Conservation (phyloP, 495 filamentous ascomycete species). For the Chaetomium tenue region DNA sequence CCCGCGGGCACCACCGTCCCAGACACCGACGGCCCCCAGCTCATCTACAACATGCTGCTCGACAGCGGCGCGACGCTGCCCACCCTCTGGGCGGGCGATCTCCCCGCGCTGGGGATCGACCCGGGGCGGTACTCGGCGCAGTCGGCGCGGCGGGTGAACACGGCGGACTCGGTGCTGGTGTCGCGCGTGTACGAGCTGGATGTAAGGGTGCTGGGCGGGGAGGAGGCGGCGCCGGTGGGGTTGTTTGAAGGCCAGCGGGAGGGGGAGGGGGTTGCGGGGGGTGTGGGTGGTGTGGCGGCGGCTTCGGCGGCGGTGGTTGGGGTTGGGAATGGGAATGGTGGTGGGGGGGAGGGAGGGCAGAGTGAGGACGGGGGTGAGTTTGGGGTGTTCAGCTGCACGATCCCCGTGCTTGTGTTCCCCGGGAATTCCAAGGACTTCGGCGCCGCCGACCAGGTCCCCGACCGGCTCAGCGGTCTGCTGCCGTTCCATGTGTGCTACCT, state of each 20-base stretch:
- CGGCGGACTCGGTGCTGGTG: constrained; percentile 22
- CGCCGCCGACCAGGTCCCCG: constrained; percentile 5
- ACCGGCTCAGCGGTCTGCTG: constrained; percentile 45
- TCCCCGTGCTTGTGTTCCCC: constrained; percentile 35
- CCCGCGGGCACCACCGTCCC: constrained; percentile 1
- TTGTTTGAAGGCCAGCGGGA: neutral
- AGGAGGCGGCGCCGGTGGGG: neutral
- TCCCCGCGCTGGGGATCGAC: constrained; percentile 38
- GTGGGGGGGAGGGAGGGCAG: no score
- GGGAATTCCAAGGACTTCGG: constrained; percentile 14
- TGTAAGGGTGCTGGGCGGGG: constrained; percentile 33
- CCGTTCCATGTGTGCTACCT: constrained; percentile 46
- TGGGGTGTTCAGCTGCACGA: constrained; percentile 29
- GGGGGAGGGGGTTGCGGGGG: no score
- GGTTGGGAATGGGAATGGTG: no score
- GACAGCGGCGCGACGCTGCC: constrained; percentile 50
- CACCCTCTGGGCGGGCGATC: constrained; percentile 37
- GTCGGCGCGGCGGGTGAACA: constrained; percentile 27
- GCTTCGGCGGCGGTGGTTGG: neutral
- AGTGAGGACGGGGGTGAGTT: neutral
- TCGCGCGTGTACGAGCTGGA: constrained; percentile 44
- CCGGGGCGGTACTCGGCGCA: constrained; percentile 41
- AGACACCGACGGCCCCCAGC: constrained; percentile 18
- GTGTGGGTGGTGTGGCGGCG: neutral
- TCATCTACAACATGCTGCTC: constrained; percentile 37